Evolutionary conservation across 352 stramenopile species (phyloP).

Genomic region (Achlya hypogyna): DNA sequence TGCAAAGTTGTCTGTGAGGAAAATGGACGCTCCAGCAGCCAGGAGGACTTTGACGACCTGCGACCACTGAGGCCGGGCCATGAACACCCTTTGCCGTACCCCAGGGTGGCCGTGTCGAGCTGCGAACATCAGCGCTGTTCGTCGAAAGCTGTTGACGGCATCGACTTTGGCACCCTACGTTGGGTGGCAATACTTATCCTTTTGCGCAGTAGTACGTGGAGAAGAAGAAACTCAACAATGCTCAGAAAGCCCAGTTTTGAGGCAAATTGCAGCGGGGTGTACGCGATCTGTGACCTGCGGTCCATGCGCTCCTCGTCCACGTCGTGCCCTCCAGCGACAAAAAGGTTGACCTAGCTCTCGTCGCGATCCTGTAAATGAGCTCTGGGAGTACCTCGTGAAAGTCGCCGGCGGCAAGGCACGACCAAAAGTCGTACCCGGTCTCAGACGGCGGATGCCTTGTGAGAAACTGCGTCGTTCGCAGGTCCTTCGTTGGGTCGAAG

Average conservation of each 20-base stretch:
- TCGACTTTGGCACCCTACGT: constrained; percentile 35
- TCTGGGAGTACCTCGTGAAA: constrained; percentile 39
- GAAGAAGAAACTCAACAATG: constrained; percentile 40
- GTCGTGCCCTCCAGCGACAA: constrained; percentile 55
- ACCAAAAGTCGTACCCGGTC: constrained; percentile 14
- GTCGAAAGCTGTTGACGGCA: constrained; percentile 40
- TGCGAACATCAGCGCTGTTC: constrained; percentile 49
- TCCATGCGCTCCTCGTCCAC: constrained; percentile 37
- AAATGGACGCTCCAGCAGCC: constrained; percentile 32
- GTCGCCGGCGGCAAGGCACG: background rate
- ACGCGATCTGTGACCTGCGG: constrained; percentile 26
- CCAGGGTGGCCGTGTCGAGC: constrained; percentile 44
- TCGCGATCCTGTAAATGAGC: constrained; percentile 25
- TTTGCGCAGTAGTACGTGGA: constrained; percentile 12
- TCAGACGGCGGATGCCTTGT: constrained; percentile 22
- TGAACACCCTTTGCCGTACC: constrained; percentile 24
- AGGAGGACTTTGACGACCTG: constrained; percentile 29
- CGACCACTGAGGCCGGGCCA: background rate
- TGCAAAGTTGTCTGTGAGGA: constrained; percentile 44
- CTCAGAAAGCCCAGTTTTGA: constrained; percentile 34
- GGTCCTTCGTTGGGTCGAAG: constrained; percentile 43
- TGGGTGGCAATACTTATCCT: too few species aligned
- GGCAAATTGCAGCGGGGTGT: constrained; percentile 46
- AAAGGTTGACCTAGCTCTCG: constrained; percentile 44
- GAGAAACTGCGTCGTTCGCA: constrained; percentile 37